Evolutionary conservation across 305 asterid genomes (phyloP).

Genomic region (Plantago rigida): DNA sequence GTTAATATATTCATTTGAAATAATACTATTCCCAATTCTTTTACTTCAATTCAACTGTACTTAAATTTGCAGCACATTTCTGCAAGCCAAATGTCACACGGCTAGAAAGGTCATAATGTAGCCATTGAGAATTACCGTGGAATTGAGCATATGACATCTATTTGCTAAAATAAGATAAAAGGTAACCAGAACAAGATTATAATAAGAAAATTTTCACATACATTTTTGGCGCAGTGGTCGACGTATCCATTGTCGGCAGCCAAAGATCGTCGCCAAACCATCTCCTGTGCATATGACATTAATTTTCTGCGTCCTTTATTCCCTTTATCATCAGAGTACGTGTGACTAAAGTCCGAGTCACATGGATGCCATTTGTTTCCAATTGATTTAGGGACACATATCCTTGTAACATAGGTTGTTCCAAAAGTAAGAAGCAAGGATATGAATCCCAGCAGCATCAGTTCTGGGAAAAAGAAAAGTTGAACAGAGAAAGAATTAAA

Average conservation of each 20-base stretch:
- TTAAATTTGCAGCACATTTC: too few species aligned
- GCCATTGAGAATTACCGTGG: too few species aligned
- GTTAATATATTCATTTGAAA: too few species aligned
- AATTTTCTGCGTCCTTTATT: conserved; percentile 28
- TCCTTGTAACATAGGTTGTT: conserved; percentile 36
- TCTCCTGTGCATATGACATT: conserved; percentile 30
- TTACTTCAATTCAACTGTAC: too few species aligned
- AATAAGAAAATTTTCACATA: conserved; percentile 1
- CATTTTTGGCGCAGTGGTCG: conserved; percentile 34
- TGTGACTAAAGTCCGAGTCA: conserved; percentile 8
- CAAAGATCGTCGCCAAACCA: conserved; percentile 38
- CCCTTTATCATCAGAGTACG: conserved; percentile 8
- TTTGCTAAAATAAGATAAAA: too few species aligned
- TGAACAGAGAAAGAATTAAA: not conserved
- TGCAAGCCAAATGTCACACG: too few species aligned
- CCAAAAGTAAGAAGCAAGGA: conserved; percentile 58
- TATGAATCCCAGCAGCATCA: conserved; percentile 63
- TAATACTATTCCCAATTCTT: too few species aligned
- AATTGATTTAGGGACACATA: conserved; percentile 40
- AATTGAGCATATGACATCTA: too few species aligned
- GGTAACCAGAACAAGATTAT: too few species aligned
- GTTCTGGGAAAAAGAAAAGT: conserved; percentile 28
- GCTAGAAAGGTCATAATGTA: too few species aligned
- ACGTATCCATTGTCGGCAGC: conserved; percentile 29
- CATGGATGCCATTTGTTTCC: conserved; percentile 63